Evolutionary conservation across 148 eudicot species (phyloP).

Genomic region (Fagopyrum esculentum): DNA sequence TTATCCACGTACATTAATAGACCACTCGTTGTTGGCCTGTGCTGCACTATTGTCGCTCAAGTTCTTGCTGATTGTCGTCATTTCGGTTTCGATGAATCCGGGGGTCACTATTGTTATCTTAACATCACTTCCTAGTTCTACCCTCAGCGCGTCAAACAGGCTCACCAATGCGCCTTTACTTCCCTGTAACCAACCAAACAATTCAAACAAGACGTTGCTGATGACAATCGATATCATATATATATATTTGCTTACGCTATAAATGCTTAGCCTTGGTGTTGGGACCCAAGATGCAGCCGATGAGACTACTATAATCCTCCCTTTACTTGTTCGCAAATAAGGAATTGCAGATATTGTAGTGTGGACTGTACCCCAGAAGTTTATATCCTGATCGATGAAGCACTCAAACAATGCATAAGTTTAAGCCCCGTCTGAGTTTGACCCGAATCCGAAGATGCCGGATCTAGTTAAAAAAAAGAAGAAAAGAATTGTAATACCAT

Average conservation of each 20-base stretch:
- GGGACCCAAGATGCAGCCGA: slow-evolving; percentile 6
- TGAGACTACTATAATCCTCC: slow-evolving; percentile 1
- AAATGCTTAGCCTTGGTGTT: neutral
- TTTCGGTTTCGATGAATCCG: slow-evolving; percentile 56
- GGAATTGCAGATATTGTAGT: slow-evolving; percentile 1
- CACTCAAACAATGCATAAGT: neutral
- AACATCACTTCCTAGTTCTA: slow-evolving; percentile 42
- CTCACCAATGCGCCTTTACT: neutral
- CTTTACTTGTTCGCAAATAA: neutral
- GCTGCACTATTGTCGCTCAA: no score
- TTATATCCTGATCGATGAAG: neutral
- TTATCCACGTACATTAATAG: neutral
- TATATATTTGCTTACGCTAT: neutral
- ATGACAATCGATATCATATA: no score
- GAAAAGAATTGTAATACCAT: neutral
- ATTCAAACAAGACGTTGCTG: no score
- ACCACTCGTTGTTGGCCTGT: neutral
- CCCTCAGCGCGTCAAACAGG: slow-evolving; percentile 51
- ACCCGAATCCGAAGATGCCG: no score
- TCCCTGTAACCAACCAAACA: neutral
- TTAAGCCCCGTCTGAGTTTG: neutral
- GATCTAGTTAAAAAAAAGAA: no score
- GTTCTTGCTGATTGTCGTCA: slow-evolving; percentile 7
- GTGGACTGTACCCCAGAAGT: slow-evolving; percentile 3
- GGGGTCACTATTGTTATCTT: slow-evolving; percentile 57